Base-by-base conservation (phyloP, 306 rosid species). In the Pterocarpus santalinus region DNA sequence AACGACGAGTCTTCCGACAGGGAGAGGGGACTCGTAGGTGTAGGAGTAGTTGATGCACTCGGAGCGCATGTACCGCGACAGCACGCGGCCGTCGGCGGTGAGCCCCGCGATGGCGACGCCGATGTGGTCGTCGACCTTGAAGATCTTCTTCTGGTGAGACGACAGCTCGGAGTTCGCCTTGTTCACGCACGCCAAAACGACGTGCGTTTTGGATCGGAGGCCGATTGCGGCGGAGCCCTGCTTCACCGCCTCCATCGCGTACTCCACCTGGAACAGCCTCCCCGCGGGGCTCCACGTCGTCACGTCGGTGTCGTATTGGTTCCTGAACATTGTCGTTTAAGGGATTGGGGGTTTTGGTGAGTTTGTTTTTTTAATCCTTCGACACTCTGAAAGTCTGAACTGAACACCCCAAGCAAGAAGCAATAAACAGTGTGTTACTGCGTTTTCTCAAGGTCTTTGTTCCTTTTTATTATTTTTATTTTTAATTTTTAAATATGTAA, bases 181-280 rank as follows among this genome's bases (percentile, higher is more conserved):
- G 90, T 95, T 95, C 5, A 95, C 97, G 49, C 98, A 91, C 0
- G 99, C 98, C 41, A 95, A 73, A 8, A 95, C 98, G 34, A 93
- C 98, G 72, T 95, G 99, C 16, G 92, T 85, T 74, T 92, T 93
- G 22, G 99, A 95, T 93, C 98, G 94, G 89, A 95, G 94, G 1
- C 98, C 99, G 4, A 95, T 95, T 30, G 99, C 99, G 28, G 98
- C 98, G 22, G 99, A 95, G 16, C 98, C 98, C 55, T 95, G 99
- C 75, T 95, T 95, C 75, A 95, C 98, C 0, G 98, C 98, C 88
- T 95, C 98, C 99, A 95, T 95, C 17, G 99, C 96, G 87, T 95
- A 95, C 69, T 95, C 99, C 13, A 95, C 98, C 91, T 95, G 99
- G 89, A 95, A 93, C 13, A 95, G 78, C 72, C 98, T 71, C 63